Evolutionary conservation across 345 rosid species (phyloP), one percentile per base, ranked within the genome.

Genomic region (Ceriops zippeliana): DNA sequence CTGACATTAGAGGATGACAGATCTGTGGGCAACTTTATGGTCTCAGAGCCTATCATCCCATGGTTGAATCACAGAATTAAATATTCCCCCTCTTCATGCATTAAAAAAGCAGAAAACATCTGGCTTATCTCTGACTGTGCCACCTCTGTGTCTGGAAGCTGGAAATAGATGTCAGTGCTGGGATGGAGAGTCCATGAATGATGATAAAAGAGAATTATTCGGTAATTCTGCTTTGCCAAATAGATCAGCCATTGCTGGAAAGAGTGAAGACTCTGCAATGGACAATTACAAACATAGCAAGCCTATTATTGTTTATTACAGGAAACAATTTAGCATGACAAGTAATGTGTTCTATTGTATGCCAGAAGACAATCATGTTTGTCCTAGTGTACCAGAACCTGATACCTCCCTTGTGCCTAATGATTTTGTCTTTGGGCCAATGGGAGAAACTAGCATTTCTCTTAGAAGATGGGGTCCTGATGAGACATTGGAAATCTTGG

Each of bases 31-130:
- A 83, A 77, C 37, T 73, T 72, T 72, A 81, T 85, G 88, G 98
- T 91, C 70, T 86, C 98, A 10, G 92, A 85, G 71, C 98, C 97
- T 53, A 93, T 93, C 71, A 93, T 89, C 77, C 86, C 96, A 0
- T 93, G 97, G 99, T 67, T 93, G 86, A 60, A 77, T 68, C 83
- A 63, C 51, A 81, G 82, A 60, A 75, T 77, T 63, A 89, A 89
- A 78, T 81, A 93, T 66, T 83, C 90, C 32, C n/a, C 79, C 87
- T 59, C 70, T 63, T 34, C 80, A 51, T 73, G 81, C 85, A 72
- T 64, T 68, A 52, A 83, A 86, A n/a, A 89, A 84, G 71, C 84
- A 73, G 72, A 86, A 83, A 72, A 75, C 63, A 62, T 72, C 85
- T 58, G 80, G 62, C 62, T 47, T 17, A 31, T 71, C 81, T 30